Percentiles rank a stretch among this genome's conserved stretches.
Evolutionary conservation across 257 asterid genomes (phyloP).

Genomic region (Schizonepeta tenuifolia): DNA sequence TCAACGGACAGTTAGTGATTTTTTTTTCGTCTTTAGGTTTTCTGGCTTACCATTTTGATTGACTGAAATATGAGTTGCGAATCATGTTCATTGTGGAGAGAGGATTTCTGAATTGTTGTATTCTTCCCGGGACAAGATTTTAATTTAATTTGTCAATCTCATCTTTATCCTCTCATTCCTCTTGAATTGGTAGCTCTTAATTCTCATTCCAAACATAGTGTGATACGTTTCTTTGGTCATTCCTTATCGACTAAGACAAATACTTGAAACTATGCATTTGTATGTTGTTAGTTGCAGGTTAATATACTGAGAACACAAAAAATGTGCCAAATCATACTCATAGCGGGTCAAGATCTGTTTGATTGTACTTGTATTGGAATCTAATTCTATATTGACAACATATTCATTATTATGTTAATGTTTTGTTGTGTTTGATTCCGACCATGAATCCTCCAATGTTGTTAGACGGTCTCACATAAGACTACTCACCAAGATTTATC

Average conservation of each 20-base stretch:
- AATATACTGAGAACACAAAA: too few relatives aligned
- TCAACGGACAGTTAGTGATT: conserved; percentile 1
- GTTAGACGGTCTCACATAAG: too few relatives aligned
- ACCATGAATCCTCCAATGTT: too few relatives aligned
- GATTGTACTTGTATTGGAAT: too few relatives aligned
- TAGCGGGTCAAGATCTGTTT: too few relatives aligned
- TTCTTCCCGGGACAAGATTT: conserved; percentile 20
- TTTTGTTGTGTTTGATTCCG: too few relatives aligned
- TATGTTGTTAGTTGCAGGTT: neutral
- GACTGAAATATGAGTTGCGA: conserved; percentile 20
- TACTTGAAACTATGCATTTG: neutral
- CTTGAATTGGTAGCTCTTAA: neutral
- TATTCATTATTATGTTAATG: too few relatives aligned
- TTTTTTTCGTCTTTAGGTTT: conserved; percentile 31
- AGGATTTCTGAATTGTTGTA: conserved; percentile 9
- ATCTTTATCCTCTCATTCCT: neutral
- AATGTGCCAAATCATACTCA: too few relatives aligned
- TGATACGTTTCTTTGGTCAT: neutral
- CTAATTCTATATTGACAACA: too few relatives aligned
- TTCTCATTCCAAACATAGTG: neutral
- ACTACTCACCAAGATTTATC: too few relatives aligned
- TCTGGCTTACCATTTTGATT: conserved; percentile 13
- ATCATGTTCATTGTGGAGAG: conserved; percentile 19
- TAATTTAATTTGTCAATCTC: neutral
- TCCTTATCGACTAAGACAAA: neutral